Percentiles rank a stretch among this genome's conserved stretches.
phyloP scores from a whole-genome alignment of 2,329 filamentous ascomycete species.

The Tricladium varicosporioides region DNA sequence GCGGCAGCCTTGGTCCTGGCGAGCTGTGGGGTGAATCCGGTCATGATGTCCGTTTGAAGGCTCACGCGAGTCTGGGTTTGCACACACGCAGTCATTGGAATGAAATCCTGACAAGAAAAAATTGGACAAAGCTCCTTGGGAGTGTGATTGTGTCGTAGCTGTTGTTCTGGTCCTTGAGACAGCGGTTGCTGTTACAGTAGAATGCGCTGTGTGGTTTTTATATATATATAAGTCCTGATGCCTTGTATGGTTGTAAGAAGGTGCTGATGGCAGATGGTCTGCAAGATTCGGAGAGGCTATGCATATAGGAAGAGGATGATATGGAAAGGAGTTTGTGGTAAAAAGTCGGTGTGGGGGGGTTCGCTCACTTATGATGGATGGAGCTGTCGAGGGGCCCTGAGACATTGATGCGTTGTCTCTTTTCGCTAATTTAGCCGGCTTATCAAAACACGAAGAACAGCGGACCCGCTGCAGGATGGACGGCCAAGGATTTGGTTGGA shows the following conservation, averaged over 20 bases:
- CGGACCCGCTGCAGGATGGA: constrained; percentile 11
- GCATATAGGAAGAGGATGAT: constrained; percentile 17
- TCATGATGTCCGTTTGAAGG: constrained; percentile 33
- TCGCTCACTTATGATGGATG: constrained; percentile 29
- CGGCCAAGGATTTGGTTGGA: constrained; percentile 15
- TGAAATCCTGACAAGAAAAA: constrained; percentile 17
- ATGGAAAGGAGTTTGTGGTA: constrained; percentile 14
- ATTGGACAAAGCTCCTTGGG: constrained; percentile 11
- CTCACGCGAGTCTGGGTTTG: constrained; percentile 30
- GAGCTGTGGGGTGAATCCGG: constrained; percentile 29
- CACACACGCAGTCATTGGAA: constrained; percentile 32
- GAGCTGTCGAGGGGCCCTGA: constrained; percentile 19
- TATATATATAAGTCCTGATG: constrained; percentile 9
- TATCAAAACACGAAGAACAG: constrained; percentile 18
- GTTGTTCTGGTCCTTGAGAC: constrained; percentile 19
- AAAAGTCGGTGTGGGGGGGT: constrained; percentile 16
- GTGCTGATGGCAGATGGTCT: constrained; percentile 16
- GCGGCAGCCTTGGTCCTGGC: constrained; percentile 32
- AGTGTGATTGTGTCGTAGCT: constrained; percentile 11
- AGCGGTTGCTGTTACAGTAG: constrained; percentile 16
- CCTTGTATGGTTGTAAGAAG: constrained; percentile 18
- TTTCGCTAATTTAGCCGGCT: constrained; percentile 22
- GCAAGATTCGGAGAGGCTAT: constrained; percentile 15
- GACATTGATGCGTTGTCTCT: constrained; percentile 33
- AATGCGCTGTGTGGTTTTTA: constrained; percentile 7